Evolutionary conservation across 2,329 filamentous ascomycete species (phyloP).

Genomic region (Aspergillus novoparasiticus): DNA sequence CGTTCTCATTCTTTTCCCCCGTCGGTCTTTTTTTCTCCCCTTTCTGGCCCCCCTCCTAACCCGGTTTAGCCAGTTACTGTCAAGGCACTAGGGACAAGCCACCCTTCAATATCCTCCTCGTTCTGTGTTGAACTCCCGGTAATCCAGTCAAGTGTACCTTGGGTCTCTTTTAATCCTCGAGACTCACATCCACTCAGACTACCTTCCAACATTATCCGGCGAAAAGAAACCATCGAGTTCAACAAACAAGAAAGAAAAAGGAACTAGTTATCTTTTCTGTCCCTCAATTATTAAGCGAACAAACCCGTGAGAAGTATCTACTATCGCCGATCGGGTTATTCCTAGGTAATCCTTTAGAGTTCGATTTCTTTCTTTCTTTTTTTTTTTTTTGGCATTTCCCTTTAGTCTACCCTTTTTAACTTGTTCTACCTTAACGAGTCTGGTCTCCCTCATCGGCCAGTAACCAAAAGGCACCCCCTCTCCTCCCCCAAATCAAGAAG

Average conservation of each 20-base stretch:
- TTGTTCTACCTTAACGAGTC: not conserved
- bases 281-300: not conserved
- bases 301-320: not conserved
- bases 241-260: not conserved
- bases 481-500: not conserved
- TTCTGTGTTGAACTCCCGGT: constrained; percentile 1
- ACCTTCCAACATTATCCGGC: not conserved
- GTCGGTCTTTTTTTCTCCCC: constrained; percentile 6
- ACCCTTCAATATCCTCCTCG: constrained; percentile 9
- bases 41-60: constrained; percentile 10
- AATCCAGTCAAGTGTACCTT: not conserved
- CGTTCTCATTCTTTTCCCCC: not conserved
- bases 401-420: not conserved
- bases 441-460: not conserved
- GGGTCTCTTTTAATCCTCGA: constrained; percentile 1
- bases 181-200: not conserved
- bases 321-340: constrained; percentile 4
- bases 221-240: not conserved
- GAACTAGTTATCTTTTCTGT: not conserved
- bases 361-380: not conserved
- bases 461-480: not conserved
- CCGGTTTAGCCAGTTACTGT: constrained; percentile 13
- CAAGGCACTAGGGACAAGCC: constrained; percentile 11
- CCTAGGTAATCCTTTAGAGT: not conserved
- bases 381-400: not conserved